A percentile compares a stretch with the other conserved stretches of the same genome.
Evolutionary conservation across 352 stramenopile species (phyloP).

Genomic region (Saprolegnia diclina): DNA sequence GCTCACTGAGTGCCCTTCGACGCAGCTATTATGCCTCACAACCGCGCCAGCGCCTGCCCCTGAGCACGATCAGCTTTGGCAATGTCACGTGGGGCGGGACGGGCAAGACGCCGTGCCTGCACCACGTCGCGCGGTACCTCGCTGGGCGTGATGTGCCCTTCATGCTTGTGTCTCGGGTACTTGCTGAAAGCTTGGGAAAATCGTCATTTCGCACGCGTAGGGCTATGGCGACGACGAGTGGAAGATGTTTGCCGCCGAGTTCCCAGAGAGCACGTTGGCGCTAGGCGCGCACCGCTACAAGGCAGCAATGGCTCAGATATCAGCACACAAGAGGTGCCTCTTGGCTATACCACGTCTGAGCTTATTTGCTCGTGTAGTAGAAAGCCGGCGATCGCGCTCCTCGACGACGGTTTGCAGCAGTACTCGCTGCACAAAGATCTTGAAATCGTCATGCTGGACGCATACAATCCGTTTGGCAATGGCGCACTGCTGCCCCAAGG

Average conservation of each 20-base stretch:
- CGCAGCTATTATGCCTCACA: neutral
- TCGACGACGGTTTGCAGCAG: slow-evolving; percentile 70
- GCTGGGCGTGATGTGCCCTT: neutral
- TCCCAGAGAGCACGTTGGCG: slow-evolving; percentile 41
- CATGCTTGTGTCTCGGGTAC: slow-evolving; percentile 48
- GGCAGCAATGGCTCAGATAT: slow-evolving; percentile 3
- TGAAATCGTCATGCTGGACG: slow-evolving; percentile 68
- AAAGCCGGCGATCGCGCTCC: slow-evolving; percentile 25
- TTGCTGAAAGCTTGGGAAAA: neutral
- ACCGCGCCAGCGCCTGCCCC: neutral
- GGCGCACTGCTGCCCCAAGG: slow-evolving; percentile 46
- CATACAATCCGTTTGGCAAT: slow-evolving; percentile 62
- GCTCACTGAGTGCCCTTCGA: neutral
- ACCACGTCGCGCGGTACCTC: slow-evolving; percentile 39
- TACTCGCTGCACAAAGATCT: slow-evolving; percentile 54
- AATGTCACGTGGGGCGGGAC: slow-evolving; percentile 72
- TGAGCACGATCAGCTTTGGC: slow-evolving; percentile 59
- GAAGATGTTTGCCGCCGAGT: slow-evolving; percentile 44
- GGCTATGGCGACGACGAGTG: slow-evolving; percentile 69
- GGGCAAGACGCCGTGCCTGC: slow-evolving; percentile 52
- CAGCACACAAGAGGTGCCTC: neutral
- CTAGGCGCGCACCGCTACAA: slow-evolving; percentile 35
- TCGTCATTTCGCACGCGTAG: slow-evolving; percentile 25
- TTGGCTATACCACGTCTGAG: neutral
- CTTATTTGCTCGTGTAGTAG: neutral